Evolutionary conservation across 73 alveolate genomes (phyloP).

Genomic region (Uronychia setigera): DNA sequence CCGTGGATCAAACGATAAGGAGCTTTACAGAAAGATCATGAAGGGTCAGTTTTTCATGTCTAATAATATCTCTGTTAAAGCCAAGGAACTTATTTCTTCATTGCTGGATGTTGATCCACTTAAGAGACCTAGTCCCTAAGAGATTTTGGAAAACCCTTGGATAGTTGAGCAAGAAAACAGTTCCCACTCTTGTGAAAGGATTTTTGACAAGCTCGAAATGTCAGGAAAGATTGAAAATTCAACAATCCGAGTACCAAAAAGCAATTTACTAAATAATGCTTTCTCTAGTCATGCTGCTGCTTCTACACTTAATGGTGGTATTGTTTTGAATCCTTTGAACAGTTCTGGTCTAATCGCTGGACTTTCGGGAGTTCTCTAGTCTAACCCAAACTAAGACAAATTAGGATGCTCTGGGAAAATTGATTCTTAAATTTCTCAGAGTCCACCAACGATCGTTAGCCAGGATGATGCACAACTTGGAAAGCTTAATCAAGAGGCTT

Average conservation of each 20-base stretch:
- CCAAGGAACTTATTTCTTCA: not conserved
- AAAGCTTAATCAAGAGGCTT: not conserved
- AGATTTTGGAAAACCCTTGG: not conserved
- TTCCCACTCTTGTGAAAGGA: no score
- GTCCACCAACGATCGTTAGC: not conserved
- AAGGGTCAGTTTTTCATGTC: not conserved
- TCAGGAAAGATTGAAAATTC: not conserved
- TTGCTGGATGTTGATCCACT: conserved; percentile 3
- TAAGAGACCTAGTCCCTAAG: not conserved
- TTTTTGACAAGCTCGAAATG: no score
- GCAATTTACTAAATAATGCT: not conserved
- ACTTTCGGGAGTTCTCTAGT: no score
- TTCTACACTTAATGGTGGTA: no score
- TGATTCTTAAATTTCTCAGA: no score
- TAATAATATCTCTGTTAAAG: not conserved
- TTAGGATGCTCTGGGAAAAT: not conserved
- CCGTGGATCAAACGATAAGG: conserved; percentile 60
- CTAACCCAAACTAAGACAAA: not conserved
- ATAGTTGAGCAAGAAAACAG: not conserved
- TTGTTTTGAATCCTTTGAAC: not conserved
- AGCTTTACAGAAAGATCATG: conserved; percentile 58
- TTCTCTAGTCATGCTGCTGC: no score
- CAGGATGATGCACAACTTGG: not conserved
- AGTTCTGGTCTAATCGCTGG: no score
- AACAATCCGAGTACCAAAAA: not conserved